Evolutionary conservation across 163 green algal genomes (phyloP), one percentile per base, ranked within the genome.

Genomic region (Chlamydomonas reinhardtii): DNA sequence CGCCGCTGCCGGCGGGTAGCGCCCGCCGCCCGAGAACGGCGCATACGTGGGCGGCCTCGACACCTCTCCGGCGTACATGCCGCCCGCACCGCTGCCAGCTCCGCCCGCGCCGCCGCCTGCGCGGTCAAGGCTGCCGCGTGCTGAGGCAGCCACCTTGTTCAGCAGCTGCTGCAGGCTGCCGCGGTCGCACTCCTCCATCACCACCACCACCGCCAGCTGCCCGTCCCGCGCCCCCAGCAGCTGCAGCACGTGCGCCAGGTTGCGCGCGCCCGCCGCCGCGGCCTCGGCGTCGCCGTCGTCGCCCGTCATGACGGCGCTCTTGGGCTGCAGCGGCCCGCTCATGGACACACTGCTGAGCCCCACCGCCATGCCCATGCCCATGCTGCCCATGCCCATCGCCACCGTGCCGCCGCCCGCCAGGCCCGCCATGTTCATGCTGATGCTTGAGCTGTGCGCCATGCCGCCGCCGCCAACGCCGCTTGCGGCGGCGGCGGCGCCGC

Each of bases 181-280:
- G 20, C 79, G 68, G 56, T 85, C 79, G 68, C 79, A 85, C 68
- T 85, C 79, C 69, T 85, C 79, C 79, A 85, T 85, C 9, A 85
- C 68, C 54, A 85, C 52, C 25, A 85, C 14, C 43, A 85, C 79
- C 29, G 68, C 66, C 68, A 85, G 54, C 79, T 85, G 79, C 6
- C 79, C 79, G 16, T 85, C 79, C 12, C 68, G 52, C 8, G 79
- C 79, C 17, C 68, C 68, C 12, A 85, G 79, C n/a, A 54, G 25
- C 20, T 62, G 27, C 29, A 85, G 69, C 32, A 85, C 79, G 52
- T 85, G 79, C 14, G 79, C 79, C 54, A 85, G 52, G 69, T 85
- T 85, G n/a, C 69, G 52, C 8, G 79, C 79, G 2, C 68, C 68
- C 52, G 79, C 52, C 34, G 39, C 62, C 14, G 79, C 68, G 52